phyloP scores from a whole-genome alignment of 2,329 filamentous ascomycete species.

The Claviceps sp. region DNA sequence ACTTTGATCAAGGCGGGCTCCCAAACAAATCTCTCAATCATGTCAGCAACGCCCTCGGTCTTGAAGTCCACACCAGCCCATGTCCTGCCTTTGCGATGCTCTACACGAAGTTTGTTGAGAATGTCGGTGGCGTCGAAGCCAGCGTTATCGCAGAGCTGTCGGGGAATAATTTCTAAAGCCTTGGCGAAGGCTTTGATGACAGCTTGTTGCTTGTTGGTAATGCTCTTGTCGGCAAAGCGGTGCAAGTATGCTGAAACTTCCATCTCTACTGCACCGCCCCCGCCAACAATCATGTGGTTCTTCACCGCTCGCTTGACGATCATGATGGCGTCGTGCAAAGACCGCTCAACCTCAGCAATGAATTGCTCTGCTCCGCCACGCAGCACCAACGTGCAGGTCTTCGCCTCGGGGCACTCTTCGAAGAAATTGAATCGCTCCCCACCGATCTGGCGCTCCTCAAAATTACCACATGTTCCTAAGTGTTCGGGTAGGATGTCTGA shows the following conservation, averaged over 20 bases:
- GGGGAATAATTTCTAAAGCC: constrained; percentile 89
- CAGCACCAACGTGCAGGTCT: constrained; percentile 92
- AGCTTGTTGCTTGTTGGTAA: constrained; percentile 88
- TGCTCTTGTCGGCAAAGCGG: constrained; percentile 80
- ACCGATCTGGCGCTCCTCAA: constrained; percentile 95
- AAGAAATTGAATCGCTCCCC: constrained; percentile 98
- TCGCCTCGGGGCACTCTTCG: constrained; percentile 85
- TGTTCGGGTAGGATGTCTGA: constrained; percentile 84
- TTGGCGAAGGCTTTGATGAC: constrained; percentile 98
- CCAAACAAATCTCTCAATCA: constrained; percentile 94
- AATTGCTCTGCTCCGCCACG: constrained; percentile 97
- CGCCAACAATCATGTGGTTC: constrained; percentile 88
- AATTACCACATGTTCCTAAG: constrained; percentile 76
- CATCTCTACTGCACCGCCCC: constrained; percentile 93
- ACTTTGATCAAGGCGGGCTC: constrained; percentile 92
- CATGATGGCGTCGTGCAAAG: constrained; percentile 98
- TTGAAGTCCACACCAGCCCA: constrained; percentile 97
- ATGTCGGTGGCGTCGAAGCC: constrained; percentile 98
- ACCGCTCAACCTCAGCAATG: constrained; percentile 96
- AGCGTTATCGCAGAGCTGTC: constrained; percentile 95
- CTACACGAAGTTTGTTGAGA: constrained; percentile 86
- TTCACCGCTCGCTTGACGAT: constrained; percentile 97
- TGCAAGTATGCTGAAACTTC: constrained; percentile 90
- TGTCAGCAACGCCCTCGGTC: constrained; percentile 83
- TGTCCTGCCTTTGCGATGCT: constrained; percentile 82